Base-by-base conservation (phyloP, 331 rosid species). In the Spiraea crenata region DNA sequence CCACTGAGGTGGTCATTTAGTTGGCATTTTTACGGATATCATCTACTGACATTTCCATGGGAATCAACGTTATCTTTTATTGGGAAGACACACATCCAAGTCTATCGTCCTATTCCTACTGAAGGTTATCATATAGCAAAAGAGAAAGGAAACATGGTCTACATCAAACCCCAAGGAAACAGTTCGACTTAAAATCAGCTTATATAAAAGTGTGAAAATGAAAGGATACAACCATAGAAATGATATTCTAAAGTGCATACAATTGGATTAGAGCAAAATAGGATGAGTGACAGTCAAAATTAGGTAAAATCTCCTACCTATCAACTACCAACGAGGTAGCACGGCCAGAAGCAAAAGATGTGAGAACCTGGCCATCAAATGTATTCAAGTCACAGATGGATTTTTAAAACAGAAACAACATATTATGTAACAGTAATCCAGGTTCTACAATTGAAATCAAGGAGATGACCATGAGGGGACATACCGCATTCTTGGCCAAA, bases 341-440 rank as follows among this genome's bases (percentile, higher is more conserved):
- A 77, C 99, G 99, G 46, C 99, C 99, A 69, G 99, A 91, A 57
- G 99, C 99, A 79, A 95, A 95, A 35, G 99, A 91, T 31, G 99
- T 95, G 80, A 95, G 88, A 83, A 95, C 98, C 98, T 95, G 83
- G 83, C 74, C 56, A 56, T 75, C 40, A 65, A 73, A 70, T 72
- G 79, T 65, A 67, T 15, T 44, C 47, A 49, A 38, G 73, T 82
- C 65, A 75, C 17, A 63, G 41, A 46, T 64, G 73, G 63, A 63
- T 54, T 6, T 49, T 61, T 17, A 63, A 56, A 52, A 14, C 78
- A 44, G 35, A 41, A 73, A 69, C 57, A 67, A 67, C 59, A 55
- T 44, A 76, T 15, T 51, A 37, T 41, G 65, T 57, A 83, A 62
- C 37, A 37, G 25, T 25, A 60, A 74, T 31, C 31, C 40, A 75